Conservation (phyloP, 2,329 filamentous ascomycete genomes). For the Xylaria sp. region DNA sequence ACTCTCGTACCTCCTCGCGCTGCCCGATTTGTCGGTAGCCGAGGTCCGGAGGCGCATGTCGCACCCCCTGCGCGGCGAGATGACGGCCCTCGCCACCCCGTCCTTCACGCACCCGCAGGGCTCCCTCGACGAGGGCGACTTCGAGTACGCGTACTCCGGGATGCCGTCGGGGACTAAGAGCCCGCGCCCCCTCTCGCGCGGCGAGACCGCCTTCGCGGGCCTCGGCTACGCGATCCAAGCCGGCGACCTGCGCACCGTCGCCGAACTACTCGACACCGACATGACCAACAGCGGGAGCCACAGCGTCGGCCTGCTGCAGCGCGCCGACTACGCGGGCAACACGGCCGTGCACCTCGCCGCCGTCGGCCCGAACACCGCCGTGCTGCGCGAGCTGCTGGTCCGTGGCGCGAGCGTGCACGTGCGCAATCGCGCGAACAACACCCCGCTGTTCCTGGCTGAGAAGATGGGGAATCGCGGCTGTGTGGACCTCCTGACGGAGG, state of each 20-base stretch:
- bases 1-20: constrained; percentile 83
- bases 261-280: constrained; percentile 74
- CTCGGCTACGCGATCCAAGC: constrained; percentile 83
- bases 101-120: constrained; percentile 80
- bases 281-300: constrained; percentile 65
- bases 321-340: constrained; percentile 84
- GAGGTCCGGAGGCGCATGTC: constrained; percentile 79
- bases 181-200: constrained; percentile 57
- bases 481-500: constrained; percentile 65
- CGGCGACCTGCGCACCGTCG: constrained; percentile 73
- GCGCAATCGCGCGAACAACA: constrained; percentile 73
- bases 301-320: constrained; percentile 72
- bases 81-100: constrained; percentile 79
- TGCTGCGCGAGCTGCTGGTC: constrained; percentile 68
- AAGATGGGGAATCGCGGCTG: constrained; percentile 66
- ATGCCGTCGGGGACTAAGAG: constrained; percentile 67
- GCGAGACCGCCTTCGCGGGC: constrained; percentile 75
- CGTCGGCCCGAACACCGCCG: constrained; percentile 62
- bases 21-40: constrained; percentile 69
- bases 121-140: constrained; percentile 53
- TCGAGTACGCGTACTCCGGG: constrained; percentile 51
- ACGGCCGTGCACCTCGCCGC: constrained; percentile 72
- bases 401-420: constrained; percentile 74
- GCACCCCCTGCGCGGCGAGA: constrained; percentile 81
- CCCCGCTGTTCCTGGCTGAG: constrained; percentile 71